Percentiles rank a stretch among this genome's conserved stretches.
phyloP scores from a whole-genome alignment of 495 filamentous ascomycete species.

The Rostrohypoxylon terebratum region DNA sequence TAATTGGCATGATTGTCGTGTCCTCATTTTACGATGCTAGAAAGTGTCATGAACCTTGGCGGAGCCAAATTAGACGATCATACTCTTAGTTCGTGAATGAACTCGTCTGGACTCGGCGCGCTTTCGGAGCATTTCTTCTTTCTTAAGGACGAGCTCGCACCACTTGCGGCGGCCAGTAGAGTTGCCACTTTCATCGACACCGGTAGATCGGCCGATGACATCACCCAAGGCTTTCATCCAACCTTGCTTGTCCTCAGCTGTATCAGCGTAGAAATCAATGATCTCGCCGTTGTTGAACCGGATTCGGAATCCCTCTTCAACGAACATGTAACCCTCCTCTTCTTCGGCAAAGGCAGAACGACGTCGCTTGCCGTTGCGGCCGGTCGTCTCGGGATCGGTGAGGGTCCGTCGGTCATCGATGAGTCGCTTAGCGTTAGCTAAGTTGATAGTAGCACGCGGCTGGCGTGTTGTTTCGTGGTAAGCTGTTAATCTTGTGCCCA shows the following conservation, averaged over 20 bases:
- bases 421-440: slow-evolving; percentile 91
- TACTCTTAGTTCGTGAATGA: slow-evolving; percentile 67
- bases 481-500: slow-evolving; percentile 90
- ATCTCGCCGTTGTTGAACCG: slow-evolving; percentile 97
- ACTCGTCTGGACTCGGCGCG: slow-evolving; percentile 56
- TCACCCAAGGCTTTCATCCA: slow-evolving; percentile 95
- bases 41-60: slow-evolving; percentile 29
- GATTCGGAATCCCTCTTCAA: slow-evolving; percentile 98
- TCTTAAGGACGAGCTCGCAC: slow-evolving; percentile 86
- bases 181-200: slow-evolving; percentile 50
- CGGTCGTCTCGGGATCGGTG: slow-evolving; percentile 79
- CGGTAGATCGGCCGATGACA: slow-evolving; percentile 73
- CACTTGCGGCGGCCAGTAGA: slow-evolving; percentile 68
- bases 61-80: slow-evolving; percentile 55
- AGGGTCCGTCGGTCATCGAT: slow-evolving; percentile 93
- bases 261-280: slow-evolving; percentile 98
- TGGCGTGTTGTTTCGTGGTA: slow-evolving; percentile 96
- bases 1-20: slow-evolving; percentile 24
- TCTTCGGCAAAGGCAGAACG: slow-evolving; percentile 97
- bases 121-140: slow-evolving; percentile 60
- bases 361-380: slow-evolving; percentile 79
- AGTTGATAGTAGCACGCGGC: slow-evolving; percentile 94
- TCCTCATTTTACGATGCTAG: slow-evolving; percentile 36
- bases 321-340: slow-evolving; percentile 99
- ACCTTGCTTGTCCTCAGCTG: slow-evolving; percentile 81